These are phyloP conservation scores for Phallus indusiatus DNA, from an alignment of 768 basidiomycete genomes.

Conservation along the genomic window DNA sequence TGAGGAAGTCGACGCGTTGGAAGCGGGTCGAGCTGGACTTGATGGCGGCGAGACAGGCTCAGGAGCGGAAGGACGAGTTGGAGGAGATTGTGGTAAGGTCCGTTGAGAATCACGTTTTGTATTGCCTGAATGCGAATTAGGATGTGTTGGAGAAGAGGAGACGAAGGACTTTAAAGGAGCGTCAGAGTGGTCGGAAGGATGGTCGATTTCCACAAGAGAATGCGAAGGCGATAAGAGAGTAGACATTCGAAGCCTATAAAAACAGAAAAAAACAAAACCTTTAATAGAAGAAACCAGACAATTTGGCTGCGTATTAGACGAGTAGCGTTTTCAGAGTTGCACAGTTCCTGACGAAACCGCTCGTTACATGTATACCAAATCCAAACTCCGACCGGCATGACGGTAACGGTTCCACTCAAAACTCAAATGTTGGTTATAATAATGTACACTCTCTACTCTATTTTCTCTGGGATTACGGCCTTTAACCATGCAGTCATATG, in stretches of 20 bases:
- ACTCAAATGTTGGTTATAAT: neutral
- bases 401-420: neutral
- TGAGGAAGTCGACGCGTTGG: conserved; percentile 1
- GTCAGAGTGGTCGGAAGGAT: conserved; percentile 3
- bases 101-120: neutral
- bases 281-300: neutral
- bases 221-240: conserved; percentile 1
- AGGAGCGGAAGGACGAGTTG: neutral
- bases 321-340: neutral
- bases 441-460: neutral
- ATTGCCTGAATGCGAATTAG: neutral
- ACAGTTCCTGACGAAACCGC: neutral
- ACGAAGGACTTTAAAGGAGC: conserved; percentile 8
- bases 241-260: neutral
- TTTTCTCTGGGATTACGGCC: conserved; percentile 35
- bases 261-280: neutral
- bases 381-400: conserved; percentile 10
- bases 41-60: neutral
- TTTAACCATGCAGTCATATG: conserved; percentile 67
- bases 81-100: neutral
- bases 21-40: neutral
- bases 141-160: conserved; percentile 1
- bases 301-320: neutral
- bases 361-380: neutral
- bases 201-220: conserved; percentile 9